phyloP scores from a whole-genome alignment of 192 early-diverging fungal genomes.

The Mortierella antarctica region DNA sequence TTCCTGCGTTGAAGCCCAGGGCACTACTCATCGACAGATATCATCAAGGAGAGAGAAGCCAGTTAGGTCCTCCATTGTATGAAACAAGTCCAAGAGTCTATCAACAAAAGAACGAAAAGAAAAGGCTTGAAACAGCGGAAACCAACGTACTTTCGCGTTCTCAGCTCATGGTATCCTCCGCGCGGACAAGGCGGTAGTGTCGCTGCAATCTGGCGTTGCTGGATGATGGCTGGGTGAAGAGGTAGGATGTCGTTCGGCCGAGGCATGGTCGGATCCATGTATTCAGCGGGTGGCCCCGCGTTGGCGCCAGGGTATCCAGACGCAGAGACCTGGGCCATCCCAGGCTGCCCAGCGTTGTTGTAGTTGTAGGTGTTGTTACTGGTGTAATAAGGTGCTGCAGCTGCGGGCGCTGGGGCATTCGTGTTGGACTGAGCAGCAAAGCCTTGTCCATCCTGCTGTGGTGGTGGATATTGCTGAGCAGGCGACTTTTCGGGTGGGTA shows the following conservation, averaged over 20 bases:
- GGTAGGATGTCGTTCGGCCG: constrained; percentile 49
- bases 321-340: background rate
- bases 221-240: constrained; percentile 40
- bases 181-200: constrained; percentile 37
- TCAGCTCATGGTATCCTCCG: constrained; percentile 46
- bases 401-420: too few species aligned
- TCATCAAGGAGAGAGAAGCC: background rate
- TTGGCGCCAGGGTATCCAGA: constrained; percentile 28
- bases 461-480: background rate
- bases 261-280: constrained; percentile 33
- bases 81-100: background rate
- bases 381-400: background rate
- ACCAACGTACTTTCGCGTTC: constrained; percentile 25
- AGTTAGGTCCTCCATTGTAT: background rate
- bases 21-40: constrained; percentile 7
- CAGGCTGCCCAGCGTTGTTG: background rate
- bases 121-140: too few species aligned
- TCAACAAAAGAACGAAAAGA: background rate
- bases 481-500: background rate
- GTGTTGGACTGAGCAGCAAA: too few species aligned
- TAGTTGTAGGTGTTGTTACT: background rate
- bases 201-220: constrained; percentile 48
- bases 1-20: constrained; percentile 27
- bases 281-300: constrained; percentile 4
- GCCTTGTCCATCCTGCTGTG: background rate